Evolutionary conservation across 441 rosid genomes (phyloP), one percentile per base, ranked within the genome.

Genomic region (Corymbia calophylla): DNA sequence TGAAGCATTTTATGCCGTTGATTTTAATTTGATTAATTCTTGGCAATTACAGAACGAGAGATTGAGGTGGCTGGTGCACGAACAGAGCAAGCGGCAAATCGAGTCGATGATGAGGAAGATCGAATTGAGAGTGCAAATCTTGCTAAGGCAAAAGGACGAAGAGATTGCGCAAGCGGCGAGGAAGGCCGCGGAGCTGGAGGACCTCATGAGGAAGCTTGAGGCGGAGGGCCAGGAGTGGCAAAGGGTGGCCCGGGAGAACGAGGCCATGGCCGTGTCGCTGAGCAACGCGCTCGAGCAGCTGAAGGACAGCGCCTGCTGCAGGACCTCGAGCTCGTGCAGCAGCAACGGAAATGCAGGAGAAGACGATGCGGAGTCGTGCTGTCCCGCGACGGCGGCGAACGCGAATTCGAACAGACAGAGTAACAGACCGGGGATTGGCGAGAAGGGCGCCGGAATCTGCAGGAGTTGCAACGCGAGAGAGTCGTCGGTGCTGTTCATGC

Each of bases 221-320:
- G 90, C 92, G 90, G 99, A 97, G 92, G 95, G 87, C 48, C 96
- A 90, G 39, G 90, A 94, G 3, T 97, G 97, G 98, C 96, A 95
- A 91, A 95, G 94, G 86, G 56, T 91, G 87, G 98, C 99, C 3
- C 95, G 91, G 4, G 98, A 97, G 89, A 93, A 95, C 12, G 97
- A 94, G 87, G 95, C 95, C 9, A 90, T 93, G 96, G 96, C 93
- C 8, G 47, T 90, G 3, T 92, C 95, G 51, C 48, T 77, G 51
- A 77, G 51, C 51, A 77, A 77, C n/a, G 48, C 84, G 18, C 84
- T 77, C 51, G 84, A 77, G 84, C 84, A 77, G 84, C 84, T 77
- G 51, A 77, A 77, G 84, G 84, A 23, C 84, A 44, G 51, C n/a
- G 51, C 84, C 51, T 77, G 84, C 12, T 77, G 84, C 51, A 77